A percentile compares a stretch with the other conserved stretches of the same genome.
Evolutionary conservation across 345 rosid genomes (phyloP).

Genomic region (Ailanthus altissimus): DNA sequence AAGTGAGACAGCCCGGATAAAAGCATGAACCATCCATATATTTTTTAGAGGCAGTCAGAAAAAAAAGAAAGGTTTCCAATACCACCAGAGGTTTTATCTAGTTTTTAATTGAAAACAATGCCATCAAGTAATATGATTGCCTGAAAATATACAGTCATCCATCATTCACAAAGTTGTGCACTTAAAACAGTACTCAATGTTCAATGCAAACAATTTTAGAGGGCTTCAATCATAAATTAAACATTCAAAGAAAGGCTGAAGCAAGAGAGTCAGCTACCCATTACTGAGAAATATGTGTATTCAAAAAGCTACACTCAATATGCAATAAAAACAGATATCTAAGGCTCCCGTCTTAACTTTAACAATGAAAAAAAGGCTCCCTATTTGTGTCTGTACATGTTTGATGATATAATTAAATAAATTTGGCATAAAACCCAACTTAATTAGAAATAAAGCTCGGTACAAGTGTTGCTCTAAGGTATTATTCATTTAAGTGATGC

Average conservation of each 20-base stretch:
- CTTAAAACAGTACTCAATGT: neutral
- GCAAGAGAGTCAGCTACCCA: neutral
- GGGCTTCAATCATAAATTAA: neutral
- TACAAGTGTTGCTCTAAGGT: neutral
- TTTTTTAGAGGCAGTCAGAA: neutral
- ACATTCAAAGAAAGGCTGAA: neutral
- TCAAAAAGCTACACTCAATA: neutral
- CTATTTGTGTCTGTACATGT: neutral
- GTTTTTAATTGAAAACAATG: neutral
- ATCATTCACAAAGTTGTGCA: neutral
- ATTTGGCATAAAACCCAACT: neutral
- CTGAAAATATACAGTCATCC: neutral
- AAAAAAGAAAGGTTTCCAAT: neutral
- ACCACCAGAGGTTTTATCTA: neutral
- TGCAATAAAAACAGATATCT: neutral
- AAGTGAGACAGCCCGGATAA: neutral
- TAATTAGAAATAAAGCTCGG: neutral
- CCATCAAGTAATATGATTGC: neutral
- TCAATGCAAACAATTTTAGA: neutral
- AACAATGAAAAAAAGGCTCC: neutral
- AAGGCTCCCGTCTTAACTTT: neutral
- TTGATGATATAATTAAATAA: neutral
- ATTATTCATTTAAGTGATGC: conserved; percentile 1
- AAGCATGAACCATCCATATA: neutral
- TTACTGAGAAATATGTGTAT: neutral